These are phyloP conservation scores for Nepenthes mirabilis DNA, from an alignment of 148 eudicot genomes.

Conservation along the genomic window DNA sequence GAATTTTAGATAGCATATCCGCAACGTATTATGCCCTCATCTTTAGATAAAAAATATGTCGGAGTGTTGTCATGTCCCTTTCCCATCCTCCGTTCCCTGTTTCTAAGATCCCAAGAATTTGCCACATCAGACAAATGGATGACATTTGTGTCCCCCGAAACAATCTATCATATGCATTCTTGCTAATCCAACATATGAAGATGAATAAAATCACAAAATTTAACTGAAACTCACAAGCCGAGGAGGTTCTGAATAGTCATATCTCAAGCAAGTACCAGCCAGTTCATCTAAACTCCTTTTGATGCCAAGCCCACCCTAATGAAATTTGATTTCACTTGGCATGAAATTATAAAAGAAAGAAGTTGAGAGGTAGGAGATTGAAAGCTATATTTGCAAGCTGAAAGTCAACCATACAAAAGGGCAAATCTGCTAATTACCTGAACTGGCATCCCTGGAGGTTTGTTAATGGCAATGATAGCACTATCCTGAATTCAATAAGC, in stretches of 20 bases:
- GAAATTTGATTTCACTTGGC: background rate
- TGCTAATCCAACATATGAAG: too few relatives aligned
- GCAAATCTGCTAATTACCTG: constrained; percentile 47
- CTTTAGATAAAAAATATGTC: too few relatives aligned
- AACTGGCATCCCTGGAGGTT: constrained; percentile 90
- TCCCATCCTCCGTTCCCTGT: too few relatives aligned
- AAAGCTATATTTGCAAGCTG: background rate
- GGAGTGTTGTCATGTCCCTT: too few relatives aligned
- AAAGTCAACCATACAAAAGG: constrained; percentile 3
- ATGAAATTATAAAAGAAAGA: too few relatives aligned
- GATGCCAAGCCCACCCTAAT: constrained; percentile 83
- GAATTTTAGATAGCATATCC: too few relatives aligned
- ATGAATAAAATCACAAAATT: background rate
- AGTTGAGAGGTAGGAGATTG: background rate
- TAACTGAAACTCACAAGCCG: constrained; percentile 55
- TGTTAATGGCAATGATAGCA: constrained; percentile 80
- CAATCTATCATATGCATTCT: too few relatives aligned
- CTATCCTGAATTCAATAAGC: constrained; percentile 43
- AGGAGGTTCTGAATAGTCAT: constrained; percentile 58
- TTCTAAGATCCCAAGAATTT: too few relatives aligned
- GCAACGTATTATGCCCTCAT: too few relatives aligned
- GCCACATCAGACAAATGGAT: too few relatives aligned
- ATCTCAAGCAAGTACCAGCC: constrained; percentile 62
- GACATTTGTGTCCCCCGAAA: too few relatives aligned
- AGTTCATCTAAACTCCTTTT: constrained; percentile 78